Base-by-base conservation (phyloP, 2,329 filamentous ascomycete species). In the Colletotrichum ledebouriae region DNA sequence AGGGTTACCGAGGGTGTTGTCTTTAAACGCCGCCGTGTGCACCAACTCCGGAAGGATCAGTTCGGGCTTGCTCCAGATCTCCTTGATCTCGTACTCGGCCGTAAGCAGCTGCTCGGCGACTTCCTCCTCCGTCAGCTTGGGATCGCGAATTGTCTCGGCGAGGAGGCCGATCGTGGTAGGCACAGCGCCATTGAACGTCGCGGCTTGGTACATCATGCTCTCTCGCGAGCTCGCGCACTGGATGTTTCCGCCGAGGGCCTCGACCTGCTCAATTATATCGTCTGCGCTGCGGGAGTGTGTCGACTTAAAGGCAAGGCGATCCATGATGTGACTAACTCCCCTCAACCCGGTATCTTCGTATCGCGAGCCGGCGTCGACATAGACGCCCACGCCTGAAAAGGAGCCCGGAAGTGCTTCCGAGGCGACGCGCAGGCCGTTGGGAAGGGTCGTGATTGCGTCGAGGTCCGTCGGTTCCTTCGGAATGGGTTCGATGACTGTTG, bases 61-160 rank as follows among this genome's bases (percentile, higher is more conserved):
- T 76, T 98, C 95, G 0, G 96, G 94, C 85, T 97, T 98, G 74
- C 92, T 91, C 96, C 96, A 99, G 64, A 99, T 98, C 83, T 98
- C 88, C 25, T 90, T 89, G 78, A 99, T 96, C 82, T 99, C 96
- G 77, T 98, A 99, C 59, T 94, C 89, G 9, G 95, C 96, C 6
- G 95, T 98, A 77, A 92, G 89, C 22, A 99, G 84, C 81, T 99
- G 96, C 78, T 94, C 89, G 20, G 86, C 82, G 0, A 99, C 92
- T 80, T 99, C 96, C 20, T 93, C 89, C 29, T 97, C 92, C 9
- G 93, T 97, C 72, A 98, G 91, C 63, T 86, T 80, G 6, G 96
- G 94, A 72, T 97, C 88, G 67, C 94, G 91, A 71, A 99, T 97
- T 37, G 96, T 98, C 79, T 99, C 96, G 67, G 96, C 95, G 46